Evolutionary conservation across 768 basidiomycete genomes (phyloP).

Genomic region (Phylloporus arenicola): DNA sequence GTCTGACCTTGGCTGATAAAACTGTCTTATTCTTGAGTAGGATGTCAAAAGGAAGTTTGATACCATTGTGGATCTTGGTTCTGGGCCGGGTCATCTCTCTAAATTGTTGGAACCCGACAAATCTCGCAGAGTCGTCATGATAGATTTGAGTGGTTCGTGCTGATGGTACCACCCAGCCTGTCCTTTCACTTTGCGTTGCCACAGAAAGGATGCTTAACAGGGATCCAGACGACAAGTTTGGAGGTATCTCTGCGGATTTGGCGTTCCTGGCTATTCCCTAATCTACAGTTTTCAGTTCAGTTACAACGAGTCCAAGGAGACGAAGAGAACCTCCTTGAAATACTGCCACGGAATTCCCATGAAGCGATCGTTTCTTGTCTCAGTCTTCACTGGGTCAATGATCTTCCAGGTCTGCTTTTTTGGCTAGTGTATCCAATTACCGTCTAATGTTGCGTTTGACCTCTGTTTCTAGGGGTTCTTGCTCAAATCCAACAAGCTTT

Average conservation of each 20-base stretch:
- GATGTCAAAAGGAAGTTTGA: constrained; percentile 86
- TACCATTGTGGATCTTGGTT: constrained; percentile 79
- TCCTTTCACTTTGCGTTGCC: constrained; percentile 3
- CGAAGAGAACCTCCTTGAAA: constrained; percentile 72
- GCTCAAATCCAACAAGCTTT: constrained; percentile 83
- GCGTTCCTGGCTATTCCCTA: background rate
- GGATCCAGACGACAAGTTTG: constrained; percentile 74
- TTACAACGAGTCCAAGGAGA: constrained; percentile 75
- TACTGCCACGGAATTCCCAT: constrained; percentile 66
- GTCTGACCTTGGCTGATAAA: constrained; percentile 3
- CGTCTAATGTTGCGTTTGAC: background rate
- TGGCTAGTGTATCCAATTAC: background rate
- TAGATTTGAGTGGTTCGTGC: constrained; percentile 77
- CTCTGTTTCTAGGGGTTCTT: constrained; percentile 53
- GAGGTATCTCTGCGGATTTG: constrained; percentile 45
- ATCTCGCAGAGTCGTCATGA: constrained; percentile 70
- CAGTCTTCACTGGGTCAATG: constrained; percentile 95
- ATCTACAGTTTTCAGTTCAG: constrained; percentile 48
- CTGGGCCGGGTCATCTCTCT: constrained; percentile 89
- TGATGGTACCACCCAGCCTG: background rate
- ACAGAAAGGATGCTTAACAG: constrained; percentile 67
- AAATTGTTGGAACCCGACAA: constrained; percentile 68
- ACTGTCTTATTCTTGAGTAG: constrained; percentile 36
- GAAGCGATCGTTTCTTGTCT: constrained; percentile 91
- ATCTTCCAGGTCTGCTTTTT: constrained; percentile 71